Evolutionary conservation across 1,284 basidiomycete species (phyloP).

Genomic region (Irpex rosettiformis): DNA sequence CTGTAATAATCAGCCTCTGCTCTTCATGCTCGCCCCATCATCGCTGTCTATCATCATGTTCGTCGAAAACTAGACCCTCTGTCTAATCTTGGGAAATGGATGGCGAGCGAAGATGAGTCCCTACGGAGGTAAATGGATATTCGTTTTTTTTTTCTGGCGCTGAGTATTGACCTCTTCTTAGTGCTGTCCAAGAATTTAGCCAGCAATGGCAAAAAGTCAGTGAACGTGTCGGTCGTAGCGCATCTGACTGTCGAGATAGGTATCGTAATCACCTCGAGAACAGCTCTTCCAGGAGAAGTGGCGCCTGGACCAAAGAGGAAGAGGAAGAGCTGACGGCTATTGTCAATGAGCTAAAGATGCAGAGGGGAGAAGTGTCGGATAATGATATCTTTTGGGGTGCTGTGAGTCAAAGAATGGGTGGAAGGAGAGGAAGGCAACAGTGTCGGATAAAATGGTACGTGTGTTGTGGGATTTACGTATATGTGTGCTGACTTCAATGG

Average conservation of each 20-base stretch:
- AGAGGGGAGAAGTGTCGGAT: constrained; percentile 65
- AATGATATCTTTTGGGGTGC: constrained; percentile 79
- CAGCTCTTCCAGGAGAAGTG: constrained; percentile 46
- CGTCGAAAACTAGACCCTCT: constrained; percentile 65
- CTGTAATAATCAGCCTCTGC: constrained; percentile 46
- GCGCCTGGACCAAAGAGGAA: constrained; percentile 68
- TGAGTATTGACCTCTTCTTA: constrained; percentile 26
- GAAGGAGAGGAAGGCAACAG: constrained; percentile 70
- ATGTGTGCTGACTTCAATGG: background rate
- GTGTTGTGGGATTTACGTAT: too few species aligned
- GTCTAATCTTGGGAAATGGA: constrained; percentile 70
- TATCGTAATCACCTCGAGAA: constrained; percentile 76
- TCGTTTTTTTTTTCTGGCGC: too few species aligned
- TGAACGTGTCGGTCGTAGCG: constrained; percentile 62
- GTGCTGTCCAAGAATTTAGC: constrained; percentile 67
- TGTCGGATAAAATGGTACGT: constrained; percentile 80
- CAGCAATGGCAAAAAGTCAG: constrained; percentile 78
- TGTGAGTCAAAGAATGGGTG: constrained; percentile 73
- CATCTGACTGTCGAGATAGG: constrained; percentile 79
- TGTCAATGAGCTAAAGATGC: constrained; percentile 66
- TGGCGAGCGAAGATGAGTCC: constrained; percentile 59
- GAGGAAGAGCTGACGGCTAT: constrained; percentile 68
- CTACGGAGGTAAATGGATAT: constrained; percentile 50
- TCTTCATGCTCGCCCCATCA: constrained; percentile 70
- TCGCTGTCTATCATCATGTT: constrained; percentile 79